Base-by-base conservation (phyloP, 1,284 basidiomycete genomes). In the Cystobasidium pallidum region DNA sequence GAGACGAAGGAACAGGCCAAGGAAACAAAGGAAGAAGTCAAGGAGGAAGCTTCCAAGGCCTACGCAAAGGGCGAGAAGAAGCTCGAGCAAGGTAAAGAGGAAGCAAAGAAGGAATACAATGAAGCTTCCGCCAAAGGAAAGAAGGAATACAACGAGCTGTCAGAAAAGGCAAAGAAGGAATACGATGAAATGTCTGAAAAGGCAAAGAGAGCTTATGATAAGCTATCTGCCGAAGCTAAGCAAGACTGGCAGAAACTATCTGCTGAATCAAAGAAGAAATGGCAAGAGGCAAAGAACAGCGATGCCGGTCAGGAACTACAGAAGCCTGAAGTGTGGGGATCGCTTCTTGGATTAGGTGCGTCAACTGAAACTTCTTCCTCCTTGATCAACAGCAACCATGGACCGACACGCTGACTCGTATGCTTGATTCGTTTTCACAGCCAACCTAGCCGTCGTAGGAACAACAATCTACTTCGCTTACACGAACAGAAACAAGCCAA, bases 401-500 rank as follows among this genome's bases (percentile, higher is more conserved):
- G 36, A 39, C 6, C 36, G 13, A 39, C 36, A 7, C 36, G 13
- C 36, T 15, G 36, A 34, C 19, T 21, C 21, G 11, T 17, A 15
- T 21, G 15, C 2, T 28, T 15, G 11, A 54, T 19, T n/a, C n/a
- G n/a, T 30, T 54, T 10, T 30, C 52, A 2, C 75, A 88, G 87
- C 89, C 73, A 92, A 92, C 79, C 80, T 88, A 3, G 87, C 85
- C 15, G 80, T 92, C 21, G 78, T 92, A 30, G 88, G 88, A 11
- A 82, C 86, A 2, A 82, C 91, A 34, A 88, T 88, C 1, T 92
- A 88, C 80, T 82, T 86, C 73, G 85, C 86, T 0, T 91, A 90
- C 82, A 79, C 81, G 67, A 84, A 91, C 81, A 91, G 91, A 89
- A 79, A 83, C 81, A 81, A 82, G 71, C 86, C 86, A 15, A 80